A percentile compares a stretch with the other conserved stretches of the same genome.
phyloP scores from a whole-genome alignment of 2,329 filamentous ascomycete species.

The Fonsecaea pedrosoi region DNA sequence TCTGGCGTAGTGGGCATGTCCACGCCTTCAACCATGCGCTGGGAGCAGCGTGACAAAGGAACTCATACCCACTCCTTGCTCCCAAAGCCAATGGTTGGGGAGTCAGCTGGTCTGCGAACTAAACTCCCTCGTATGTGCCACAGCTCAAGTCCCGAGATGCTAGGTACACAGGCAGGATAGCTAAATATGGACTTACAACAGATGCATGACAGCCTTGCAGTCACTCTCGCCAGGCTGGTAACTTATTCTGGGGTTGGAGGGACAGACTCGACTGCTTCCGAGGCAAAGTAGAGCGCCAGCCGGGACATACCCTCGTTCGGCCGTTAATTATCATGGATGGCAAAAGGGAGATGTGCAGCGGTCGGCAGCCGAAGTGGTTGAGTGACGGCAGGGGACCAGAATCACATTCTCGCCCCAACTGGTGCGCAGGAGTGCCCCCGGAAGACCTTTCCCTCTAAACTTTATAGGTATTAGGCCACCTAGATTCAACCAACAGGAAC shows the following conservation, averaged over 20 bases:
- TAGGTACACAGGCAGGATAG: not conserved
- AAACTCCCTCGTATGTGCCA: too few relatives aligned
- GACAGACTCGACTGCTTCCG: not conserved
- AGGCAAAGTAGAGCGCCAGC: not conserved
- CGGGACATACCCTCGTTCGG: conserved; percentile 2
- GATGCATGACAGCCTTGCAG: conserved; percentile 1
- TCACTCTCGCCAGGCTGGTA: not conserved
- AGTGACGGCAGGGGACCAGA: not conserved
- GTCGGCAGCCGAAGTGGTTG: not conserved
- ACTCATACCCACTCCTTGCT: not conserved
- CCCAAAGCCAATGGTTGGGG: not conserved
- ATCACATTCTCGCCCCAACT: not conserved
- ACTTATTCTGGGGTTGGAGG: not conserved
- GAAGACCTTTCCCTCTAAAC: not conserved
- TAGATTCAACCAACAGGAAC: not conserved
- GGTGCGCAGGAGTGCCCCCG: not conserved
- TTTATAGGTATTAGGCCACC: not conserved
- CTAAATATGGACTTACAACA: not conserved
- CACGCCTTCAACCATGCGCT: not conserved
- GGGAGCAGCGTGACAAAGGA: not conserved
- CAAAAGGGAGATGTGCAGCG: not conserved
- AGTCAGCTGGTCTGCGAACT: not conserved
- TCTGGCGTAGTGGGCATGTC: not conserved
- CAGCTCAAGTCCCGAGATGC: not conserved
- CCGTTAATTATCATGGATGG: not conserved